These are phyloP conservation scores for Trifolium fragiferum DNA, from an alignment of 306 rosid species.

Conservation along the genomic window DNA sequence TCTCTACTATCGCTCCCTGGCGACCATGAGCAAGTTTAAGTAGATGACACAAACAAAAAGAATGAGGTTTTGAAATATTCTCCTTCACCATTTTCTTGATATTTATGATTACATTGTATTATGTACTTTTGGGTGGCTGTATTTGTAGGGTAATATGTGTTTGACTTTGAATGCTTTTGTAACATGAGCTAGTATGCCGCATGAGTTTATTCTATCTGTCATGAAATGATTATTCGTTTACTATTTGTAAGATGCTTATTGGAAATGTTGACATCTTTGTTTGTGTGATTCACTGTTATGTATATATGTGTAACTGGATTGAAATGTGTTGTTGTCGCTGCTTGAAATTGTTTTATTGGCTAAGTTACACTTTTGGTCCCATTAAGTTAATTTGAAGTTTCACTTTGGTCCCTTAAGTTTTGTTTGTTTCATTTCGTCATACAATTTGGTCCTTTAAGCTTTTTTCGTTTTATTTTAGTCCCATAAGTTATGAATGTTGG, in stretches of 20 bases:
- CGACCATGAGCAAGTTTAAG: neutral
- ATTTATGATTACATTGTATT: neutral
- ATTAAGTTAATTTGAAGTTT: no score
- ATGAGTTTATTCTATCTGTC: neutral
- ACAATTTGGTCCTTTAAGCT: no score
- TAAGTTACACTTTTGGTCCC: no score
- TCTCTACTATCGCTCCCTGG: conserved; percentile 36
- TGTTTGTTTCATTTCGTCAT: no score
- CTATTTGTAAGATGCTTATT: neutral
- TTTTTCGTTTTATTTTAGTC: no score
- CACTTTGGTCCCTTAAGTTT: no score
- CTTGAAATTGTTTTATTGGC: neutral
- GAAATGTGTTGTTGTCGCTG: neutral
- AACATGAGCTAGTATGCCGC: neutral
- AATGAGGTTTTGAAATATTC: neutral
- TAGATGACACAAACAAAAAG: neutral
- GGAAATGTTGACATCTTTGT: neutral
- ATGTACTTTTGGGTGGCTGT: neutral
- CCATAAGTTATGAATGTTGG: no score
- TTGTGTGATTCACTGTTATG: neutral
- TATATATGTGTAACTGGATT: no score
- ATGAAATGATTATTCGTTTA: neutral
- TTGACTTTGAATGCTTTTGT: no score
- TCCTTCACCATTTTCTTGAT: neutral
- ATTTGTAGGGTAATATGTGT: neutral